Base-by-base conservation (phyloP, 352 stramenopile species). In the Phytophthora constricta region DNA sequence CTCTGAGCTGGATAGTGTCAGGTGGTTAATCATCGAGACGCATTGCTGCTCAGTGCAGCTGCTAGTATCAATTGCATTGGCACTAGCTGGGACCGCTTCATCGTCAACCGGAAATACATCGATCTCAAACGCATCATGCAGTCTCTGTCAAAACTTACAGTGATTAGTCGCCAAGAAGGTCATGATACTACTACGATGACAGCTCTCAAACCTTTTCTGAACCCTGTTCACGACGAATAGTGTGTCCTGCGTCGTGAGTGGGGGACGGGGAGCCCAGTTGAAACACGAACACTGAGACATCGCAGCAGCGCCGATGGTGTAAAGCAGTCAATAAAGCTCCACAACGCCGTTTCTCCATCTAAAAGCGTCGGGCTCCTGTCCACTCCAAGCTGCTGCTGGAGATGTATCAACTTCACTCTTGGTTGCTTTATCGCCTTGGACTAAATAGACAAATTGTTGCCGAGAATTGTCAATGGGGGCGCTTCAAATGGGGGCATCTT, bases 261-360 rank as follows among this genome's bases (percentile, higher is more conserved):
- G 39, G 46, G 37, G n/a, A n/a, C n/a, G n/a, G 19, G 31, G 22
- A 7, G 17, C 5, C 62, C 62, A 65, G 11, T 26, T 25, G 41
- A 50, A 47, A 16, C 58, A 68, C 23, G 65, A 66, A 25, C 45
- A 69, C 9, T 53, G 17, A 17, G 31, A 34, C 27, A 59, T 20
- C 3, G 52, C 46, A 19, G 49, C 51, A 42, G 34, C 33, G 20
- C 63, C 63, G 48, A 66, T 71, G 37, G 8, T 53, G 23, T n/a
- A 39, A 17, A 48, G 14, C 19, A 25, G 17, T 16, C 9, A 42
- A 42, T 7, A 37, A 14, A 37, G 37, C 23, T 56, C 23, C 20
- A n/a, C 17, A 5, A 11, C 20, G 48, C 53, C 57, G 63, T 45
- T 33, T 37, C 31, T 70, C 66, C 63, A 34, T 41, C 13, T 39